Percentiles rank a stretch among this genome's conserved stretches.
Evolutionary conservation across 2,329 filamentous ascomycete genomes (phyloP).

Genomic region (Gnomoniopsis smithogilvyi): DNA sequence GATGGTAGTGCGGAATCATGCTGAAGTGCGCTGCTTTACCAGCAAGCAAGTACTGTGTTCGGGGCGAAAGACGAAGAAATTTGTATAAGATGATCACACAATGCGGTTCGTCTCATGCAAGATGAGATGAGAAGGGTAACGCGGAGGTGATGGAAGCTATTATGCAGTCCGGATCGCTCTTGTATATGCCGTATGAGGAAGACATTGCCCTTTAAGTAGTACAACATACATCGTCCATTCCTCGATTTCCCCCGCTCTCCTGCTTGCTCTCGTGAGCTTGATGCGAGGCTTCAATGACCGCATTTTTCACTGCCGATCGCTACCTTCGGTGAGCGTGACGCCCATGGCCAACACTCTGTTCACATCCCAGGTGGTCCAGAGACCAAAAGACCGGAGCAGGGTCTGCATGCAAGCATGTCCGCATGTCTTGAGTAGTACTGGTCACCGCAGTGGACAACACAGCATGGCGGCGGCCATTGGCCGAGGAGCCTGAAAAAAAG

Average conservation of each 20-base stretch:
- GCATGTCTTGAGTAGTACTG: neutral
- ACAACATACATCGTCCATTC: neutral
- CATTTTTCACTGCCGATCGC: conserved; percentile 9
- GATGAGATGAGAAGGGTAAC: neutral
- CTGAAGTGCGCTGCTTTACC: neutral
- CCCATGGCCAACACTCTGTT: conserved; percentile 1
- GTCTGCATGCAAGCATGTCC: neutral
- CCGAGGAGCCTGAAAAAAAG: neutral
- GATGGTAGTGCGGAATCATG: neutral
- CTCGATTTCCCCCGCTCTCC: neutral
- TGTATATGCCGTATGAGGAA: conserved; percentile 8
- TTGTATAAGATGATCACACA: neutral
- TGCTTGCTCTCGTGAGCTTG: conserved; percentile 12
- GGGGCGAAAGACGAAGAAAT: neutral
- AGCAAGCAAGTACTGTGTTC: neutral
- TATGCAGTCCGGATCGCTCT: neutral
- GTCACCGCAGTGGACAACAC: conserved; percentile 1
- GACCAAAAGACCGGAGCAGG: neutral
- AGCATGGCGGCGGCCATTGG: conserved; percentile 2
- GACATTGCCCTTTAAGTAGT: conserved; percentile 11
- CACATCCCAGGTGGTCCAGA: conserved; percentile 1
- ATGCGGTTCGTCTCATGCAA: neutral
- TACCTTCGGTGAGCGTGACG: conserved; percentile 2
- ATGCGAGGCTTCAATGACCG: conserved; percentile 11
- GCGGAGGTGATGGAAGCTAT: neutral